phyloP scores from a whole-genome alignment of 208 protist genomes.

The Leishmania martiniquensis region DNA sequence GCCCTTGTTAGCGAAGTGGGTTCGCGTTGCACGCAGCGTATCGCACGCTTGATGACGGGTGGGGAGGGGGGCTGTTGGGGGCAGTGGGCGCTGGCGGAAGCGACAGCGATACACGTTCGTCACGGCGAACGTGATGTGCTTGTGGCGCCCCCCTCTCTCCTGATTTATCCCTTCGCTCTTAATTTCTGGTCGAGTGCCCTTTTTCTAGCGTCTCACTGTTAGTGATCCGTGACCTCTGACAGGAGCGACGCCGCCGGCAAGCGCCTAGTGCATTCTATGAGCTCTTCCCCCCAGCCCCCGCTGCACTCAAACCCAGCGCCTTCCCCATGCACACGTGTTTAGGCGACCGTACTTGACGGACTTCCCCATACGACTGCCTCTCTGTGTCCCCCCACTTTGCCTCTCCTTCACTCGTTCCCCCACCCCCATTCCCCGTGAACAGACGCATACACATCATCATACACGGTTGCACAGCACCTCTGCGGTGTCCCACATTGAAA shows the following conservation, averaged over 20 bases:
- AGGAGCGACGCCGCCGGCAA: not conserved
- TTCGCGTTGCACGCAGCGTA: not conserved
- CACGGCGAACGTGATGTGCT: not conserved
- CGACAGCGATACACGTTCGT: not conserved
- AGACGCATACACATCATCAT: not conserved
- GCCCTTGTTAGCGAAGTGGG: not conserved
- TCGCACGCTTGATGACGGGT: not conserved
- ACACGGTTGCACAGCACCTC: not conserved
- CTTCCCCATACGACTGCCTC: not conserved
- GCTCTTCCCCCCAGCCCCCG: not conserved
- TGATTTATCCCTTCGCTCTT: not conserved
- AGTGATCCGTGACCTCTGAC: not conserved
- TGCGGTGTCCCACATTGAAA: not conserved
- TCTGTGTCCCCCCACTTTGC: not conserved
- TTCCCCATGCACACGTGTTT: not conserved
- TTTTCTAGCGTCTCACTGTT: not conserved
- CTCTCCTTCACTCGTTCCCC: not conserved
- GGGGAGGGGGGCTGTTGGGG: not conserved
- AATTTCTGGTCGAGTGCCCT: not conserved
- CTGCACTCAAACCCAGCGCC: not conserved
- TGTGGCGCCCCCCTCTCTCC: not conserved
- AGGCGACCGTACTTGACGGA: not conserved
- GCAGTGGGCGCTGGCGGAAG: not conserved
- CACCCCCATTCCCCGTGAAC: not conserved
- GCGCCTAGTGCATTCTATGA: not conserved